Evolutionary conservation across 176 grass and related monocot genomes (phyloP), one percentile per base, ranked within the genome.

Genomic region (Aegilops longissima): DNA sequence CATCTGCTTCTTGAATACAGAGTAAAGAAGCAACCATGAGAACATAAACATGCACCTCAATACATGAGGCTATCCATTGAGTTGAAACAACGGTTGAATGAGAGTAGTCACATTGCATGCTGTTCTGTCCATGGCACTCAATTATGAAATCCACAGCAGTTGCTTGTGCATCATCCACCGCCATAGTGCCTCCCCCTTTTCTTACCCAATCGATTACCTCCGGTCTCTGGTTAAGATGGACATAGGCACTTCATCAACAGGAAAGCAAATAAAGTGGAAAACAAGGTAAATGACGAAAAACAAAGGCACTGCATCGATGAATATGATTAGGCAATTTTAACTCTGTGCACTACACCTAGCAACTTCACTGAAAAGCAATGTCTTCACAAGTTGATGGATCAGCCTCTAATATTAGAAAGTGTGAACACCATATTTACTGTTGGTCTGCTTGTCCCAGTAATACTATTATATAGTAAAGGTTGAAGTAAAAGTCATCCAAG

Each of bases 61-160:
- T 90, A 91, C 93, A 98, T 9, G 88, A 95, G 65, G 79, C 84
- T 86, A 98, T 92, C 96, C 96, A 98, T 10, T 98, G 96, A 89
- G 92, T 94, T 39, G 96, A 95, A 87, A 95, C 92, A 78, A 89
- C 70, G 76, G 90, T 93, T 78, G 82, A 91, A 83, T 75, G 80
- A 78, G 93, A 79, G 59, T 77, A 72, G 82, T 80, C 86, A 66
- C 54, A 56, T 73, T 62, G 52, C 76, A 77, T 82, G 71, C 39
- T 77, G 33, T 61, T 85, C 23, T 84, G 83, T 76, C 93, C 93
- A 87, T 98, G 96, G 34, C 92, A 80, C 47, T 91, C 90, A 39
- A 98, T 90, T 61, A 94, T 79, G 84, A 89, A 98, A 92, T 94
- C 66, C 21, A 74, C 92, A 82, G 31, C 64, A 29, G 85, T 87